Conservation (phyloP, 208 protist species). For the Jaenimonas drosophilae region DNA sequence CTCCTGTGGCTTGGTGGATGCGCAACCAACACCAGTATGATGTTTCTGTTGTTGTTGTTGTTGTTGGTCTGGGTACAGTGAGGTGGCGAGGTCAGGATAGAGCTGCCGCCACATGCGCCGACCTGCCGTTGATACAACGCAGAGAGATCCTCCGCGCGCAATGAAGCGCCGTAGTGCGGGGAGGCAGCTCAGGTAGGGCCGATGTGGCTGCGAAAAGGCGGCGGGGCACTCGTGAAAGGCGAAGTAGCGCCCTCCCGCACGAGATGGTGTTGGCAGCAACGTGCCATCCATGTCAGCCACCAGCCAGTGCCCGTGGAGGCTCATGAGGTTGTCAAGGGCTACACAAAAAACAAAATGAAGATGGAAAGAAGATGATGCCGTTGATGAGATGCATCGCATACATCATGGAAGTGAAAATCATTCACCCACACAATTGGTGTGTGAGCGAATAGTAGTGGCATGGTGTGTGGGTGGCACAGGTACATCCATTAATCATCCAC, state of each 20-base stretch:
- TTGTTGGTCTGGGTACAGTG: slow-evolving; percentile 11
- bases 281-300: slow-evolving; percentile 61
- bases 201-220: slow-evolving; percentile 3
- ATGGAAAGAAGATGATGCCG: slow-evolving; percentile 5
- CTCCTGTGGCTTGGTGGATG: too few relatives aligned
- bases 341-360: slow-evolving; percentile 4
- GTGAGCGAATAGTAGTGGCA: too few relatives aligned
- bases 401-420: background rate
- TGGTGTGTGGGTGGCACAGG: too few relatives aligned
- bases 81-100: slow-evolving; percentile 30
- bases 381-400: background rate
- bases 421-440: background rate
- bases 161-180: slow-evolving; percentile 21
- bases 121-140: slow-evolving; percentile 45
- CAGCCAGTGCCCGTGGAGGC: slow-evolving; percentile 39
- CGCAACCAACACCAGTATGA: background rate
- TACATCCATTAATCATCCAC: too few relatives aligned
- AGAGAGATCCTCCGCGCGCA: slow-evolving; percentile 21
- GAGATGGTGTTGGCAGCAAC: slow-evolving; percentile 31
- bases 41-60: background rate
- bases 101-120: slow-evolving; percentile 35
- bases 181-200: slow-evolving; percentile 28
- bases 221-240: slow-evolving; percentile 17
- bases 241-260: slow-evolving; percentile 32
- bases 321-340: background rate